Evolutionary conservation across 768 basidiomycete species (phyloP), one percentile per base, ranked within the genome.

Genomic region (Hypholoma fasciculare): DNA sequence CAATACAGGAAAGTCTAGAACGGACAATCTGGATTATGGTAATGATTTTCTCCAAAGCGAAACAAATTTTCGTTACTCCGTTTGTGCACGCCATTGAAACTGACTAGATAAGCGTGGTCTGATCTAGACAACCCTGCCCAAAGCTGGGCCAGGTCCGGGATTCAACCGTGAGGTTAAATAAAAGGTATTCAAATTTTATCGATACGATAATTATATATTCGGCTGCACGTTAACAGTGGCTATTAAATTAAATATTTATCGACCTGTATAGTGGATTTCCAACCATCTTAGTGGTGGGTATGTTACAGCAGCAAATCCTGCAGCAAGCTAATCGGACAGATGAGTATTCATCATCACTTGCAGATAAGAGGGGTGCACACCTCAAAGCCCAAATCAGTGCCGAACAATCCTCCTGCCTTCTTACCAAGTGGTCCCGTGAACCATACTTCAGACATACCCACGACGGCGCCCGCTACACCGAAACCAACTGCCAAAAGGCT

Each of bases 391-490:
- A 63, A 49, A 56, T 63, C 59, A 12, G 59, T 59, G 20, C 62
- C 62, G 43, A 62, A 62, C 50, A 52, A 23, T 14, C 56, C 53
- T 30, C 59, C 62, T 4, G 59, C 62, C 54, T 56, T 55, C 42
- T 58, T 63, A 20, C 59, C 62, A 20, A 63, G 50, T 16, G 62
- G 62, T 13, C 59, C 59, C 19, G 54, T 63, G 26, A 60, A 63
- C 59, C 59, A 63, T 40, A 63, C 59, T 54, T 63, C 62, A n/a
- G 59, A 43, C 62, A 63, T 63, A 1, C 62, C 62, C 14, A 63
- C 59, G 4, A 60, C 62, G 7, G 59, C 62, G 17, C 62, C 62
- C 14, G 62, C 59, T 23, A 59, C 57, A 20, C 62, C 62, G 38
- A 63, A 60, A 34, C 59, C 54, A 9, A 48, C 54, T 37, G 62